Evolutionary conservation across 371 early-diverging fungal species (phyloP), one percentile per base, ranked within the genome.

Genomic region (Apophysomyces trapeziformis): DNA sequence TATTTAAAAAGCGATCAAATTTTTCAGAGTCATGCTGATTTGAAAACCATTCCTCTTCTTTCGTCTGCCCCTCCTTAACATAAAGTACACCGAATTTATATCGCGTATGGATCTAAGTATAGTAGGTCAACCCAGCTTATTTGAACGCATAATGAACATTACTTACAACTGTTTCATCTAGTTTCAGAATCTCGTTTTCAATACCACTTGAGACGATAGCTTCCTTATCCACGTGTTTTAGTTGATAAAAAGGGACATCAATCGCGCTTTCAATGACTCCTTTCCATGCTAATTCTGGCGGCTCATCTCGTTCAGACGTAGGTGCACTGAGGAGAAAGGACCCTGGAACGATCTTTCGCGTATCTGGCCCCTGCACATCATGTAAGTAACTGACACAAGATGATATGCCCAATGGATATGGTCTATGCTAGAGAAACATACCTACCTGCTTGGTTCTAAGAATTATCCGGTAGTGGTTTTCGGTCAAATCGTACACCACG

Each of bases 21-120:
- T 75, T 75, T 1, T 73, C 71, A 13, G 92, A 89, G 5, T 83
- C 61, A 21, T 74, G 69, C 57, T 74, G 70, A 70, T 92, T 92
- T 26, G 74, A 65, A 57, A 92, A 86, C 90, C 90, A 87, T 37
- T 92, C 90, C 60, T 89, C 90, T 66, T 93, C 93, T 2, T 78
- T 85, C 1, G 77, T 74, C 64, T 93, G 92, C 2, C 89, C 89
- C 13, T 80, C 72, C 38, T 67, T 75, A 4, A 92, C 75, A 67
- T 89, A 85, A 38, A 84, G 73, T 2, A 93, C 85, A 2, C 92
- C 93, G 86, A 93, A 92, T 73, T 93, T 93, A 71, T 93, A 93
- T 38, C 73, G 75, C 38, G 86, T 75, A 61, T 87, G 88, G 36
- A 89, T 83, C 77, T 89, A 83, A 9, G 21, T 8, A 5, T 21